Evolutionary conservation across 148 eudicot genomes (phyloP).

Genomic region (Rhododendron mucronatum): DNA sequence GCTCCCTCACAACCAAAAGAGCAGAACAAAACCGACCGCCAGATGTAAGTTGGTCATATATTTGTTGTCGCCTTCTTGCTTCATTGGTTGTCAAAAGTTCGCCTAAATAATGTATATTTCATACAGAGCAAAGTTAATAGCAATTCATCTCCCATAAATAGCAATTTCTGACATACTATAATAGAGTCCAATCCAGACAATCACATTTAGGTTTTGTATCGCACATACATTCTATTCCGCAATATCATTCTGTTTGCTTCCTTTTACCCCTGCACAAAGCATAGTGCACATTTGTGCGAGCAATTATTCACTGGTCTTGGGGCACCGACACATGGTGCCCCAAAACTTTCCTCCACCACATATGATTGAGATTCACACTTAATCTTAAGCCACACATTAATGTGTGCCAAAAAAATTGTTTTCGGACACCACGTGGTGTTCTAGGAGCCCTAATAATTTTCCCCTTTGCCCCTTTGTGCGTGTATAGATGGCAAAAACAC

Average conservation of each 20-base stretch:
- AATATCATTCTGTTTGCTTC: background rate
- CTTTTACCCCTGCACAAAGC: background rate
- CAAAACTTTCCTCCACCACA: background rate
- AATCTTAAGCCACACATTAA: background rate
- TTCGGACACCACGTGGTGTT: no score
- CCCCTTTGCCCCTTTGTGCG: background rate
- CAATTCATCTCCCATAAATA: background rate
- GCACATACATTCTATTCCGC: background rate
- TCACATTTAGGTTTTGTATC: background rate
- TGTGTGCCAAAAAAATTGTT: no score
- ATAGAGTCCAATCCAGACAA: background rate
- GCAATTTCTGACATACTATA: background rate
- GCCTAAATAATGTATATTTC: slow-evolving; percentile 30
- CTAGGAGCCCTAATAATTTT: background rate
- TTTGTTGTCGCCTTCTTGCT: slow-evolving; percentile 59
- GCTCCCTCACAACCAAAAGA: slow-evolving; percentile 78
- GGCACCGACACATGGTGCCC: background rate
- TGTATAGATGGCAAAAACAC: background rate
- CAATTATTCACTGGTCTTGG: background rate
- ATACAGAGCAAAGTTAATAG: background rate
- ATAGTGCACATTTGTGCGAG: background rate
- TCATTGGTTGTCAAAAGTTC: slow-evolving; percentile 83
- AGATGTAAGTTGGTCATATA: slow-evolving; percentile 53
- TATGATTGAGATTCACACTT: background rate
- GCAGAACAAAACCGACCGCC: slow-evolving; percentile 49